Base-by-base conservation (phyloP, 2,329 filamentous ascomycete genomes). In the Camillea tinctor region DNA sequence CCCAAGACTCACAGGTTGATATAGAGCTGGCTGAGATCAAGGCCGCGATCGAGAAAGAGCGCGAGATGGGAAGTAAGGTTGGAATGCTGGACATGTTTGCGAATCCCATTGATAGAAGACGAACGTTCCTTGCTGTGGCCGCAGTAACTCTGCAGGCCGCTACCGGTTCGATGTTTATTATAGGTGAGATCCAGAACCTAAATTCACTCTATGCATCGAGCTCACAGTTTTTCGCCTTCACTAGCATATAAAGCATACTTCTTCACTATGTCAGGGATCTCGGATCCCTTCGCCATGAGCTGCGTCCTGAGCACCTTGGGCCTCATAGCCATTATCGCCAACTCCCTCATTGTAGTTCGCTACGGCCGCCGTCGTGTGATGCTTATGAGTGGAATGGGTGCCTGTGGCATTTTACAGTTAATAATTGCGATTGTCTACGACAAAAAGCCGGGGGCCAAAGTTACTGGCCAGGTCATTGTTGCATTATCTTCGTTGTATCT, bases 211-310 rank as follows among this genome's bases (percentile, higher is more conserved):
- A 17, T 3, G 1, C 50, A 13, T 21, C 21, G 13, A 22, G n/a
- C 55, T 60, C 20, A 60, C 24, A 13, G 20, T 4, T 15, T 8
- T 44, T 3, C 22, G 11, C 49, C 40, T n/a, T 70, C 19, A 13
- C 69, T 44, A 80, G 80, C 77, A 1, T 80, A 79, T 65, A 74
- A 76, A 50, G 81, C 81, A 7, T 84, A 84, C 70, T 84, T 84
- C 74, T 81, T 84, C 69, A 76, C 79, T 60, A 83, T 84, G 79
- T 80, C 80, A 20, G 73, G 76, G 49, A 79, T 84, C 15, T 71
- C 76, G 6, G 74, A 80, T 52, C 76, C 81, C 6, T 84, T 84
- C 67, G 77, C 78, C 60, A 84, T 83, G 74, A 76, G 76, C 57
- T 81, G 79, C 64, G 80, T 83, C 20, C 75, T 84, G 5, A 78